A percentile compares a stretch with the other conserved stretches of the same genome.
phyloP scores from a whole-genome alignment of 441 rosid species.

The Pelargonium fulgidum region DNA sequence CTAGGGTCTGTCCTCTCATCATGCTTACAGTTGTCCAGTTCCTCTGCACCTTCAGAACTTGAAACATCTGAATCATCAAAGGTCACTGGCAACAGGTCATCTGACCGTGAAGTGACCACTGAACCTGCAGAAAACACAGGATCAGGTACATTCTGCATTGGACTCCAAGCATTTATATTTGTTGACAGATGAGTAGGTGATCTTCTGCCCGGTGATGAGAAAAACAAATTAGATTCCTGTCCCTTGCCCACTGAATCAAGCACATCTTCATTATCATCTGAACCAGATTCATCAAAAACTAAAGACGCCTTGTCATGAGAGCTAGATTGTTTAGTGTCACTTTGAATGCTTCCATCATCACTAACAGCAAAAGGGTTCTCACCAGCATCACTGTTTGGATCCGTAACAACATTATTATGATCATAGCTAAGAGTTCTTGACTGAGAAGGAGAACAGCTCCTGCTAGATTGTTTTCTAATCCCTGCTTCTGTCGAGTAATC shows the following conservation, averaged over 20 bases:
- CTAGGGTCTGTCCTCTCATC: slow-evolving; percentile 16
- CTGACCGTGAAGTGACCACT: slow-evolving; percentile 30
- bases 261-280: slow-evolving; percentile 36
- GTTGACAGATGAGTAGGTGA: slow-evolving; percentile 27
- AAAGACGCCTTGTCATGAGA: slow-evolving; percentile 29
- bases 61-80: slow-evolving; percentile 57
- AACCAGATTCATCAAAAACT: slow-evolving; percentile 57
- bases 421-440: slow-evolving; percentile 36
- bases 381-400: slow-evolving; percentile 26
- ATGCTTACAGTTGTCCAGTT: slow-evolving; percentile 28
- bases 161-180: slow-evolving; percentile 31
- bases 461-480: slow-evolving; percentile 34
- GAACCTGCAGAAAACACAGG: slow-evolving; percentile 37
- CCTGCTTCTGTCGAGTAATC: slow-evolving; percentile 26
- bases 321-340: slow-evolving; percentile 30
- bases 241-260: slow-evolving; percentile 30
- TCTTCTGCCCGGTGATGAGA: slow-evolving; percentile 32
- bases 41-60: slow-evolving; percentile 48
- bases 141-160: slow-evolving; percentile 23
- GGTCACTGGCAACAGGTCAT: slow-evolving; percentile 27
- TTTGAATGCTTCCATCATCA: slow-evolving; percentile 26
- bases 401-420: slow-evolving; percentile 27
- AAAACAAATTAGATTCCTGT: slow-evolving; percentile 28
- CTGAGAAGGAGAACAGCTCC: slow-evolving; percentile 32
- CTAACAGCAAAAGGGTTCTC: slow-evolving; percentile 38